A percentile compares a stretch with the other conserved stretches of the same genome.
phyloP scores from a whole-genome alignment of 2,329 filamentous ascomycete species.

The Talaromyces sp. region DNA sequence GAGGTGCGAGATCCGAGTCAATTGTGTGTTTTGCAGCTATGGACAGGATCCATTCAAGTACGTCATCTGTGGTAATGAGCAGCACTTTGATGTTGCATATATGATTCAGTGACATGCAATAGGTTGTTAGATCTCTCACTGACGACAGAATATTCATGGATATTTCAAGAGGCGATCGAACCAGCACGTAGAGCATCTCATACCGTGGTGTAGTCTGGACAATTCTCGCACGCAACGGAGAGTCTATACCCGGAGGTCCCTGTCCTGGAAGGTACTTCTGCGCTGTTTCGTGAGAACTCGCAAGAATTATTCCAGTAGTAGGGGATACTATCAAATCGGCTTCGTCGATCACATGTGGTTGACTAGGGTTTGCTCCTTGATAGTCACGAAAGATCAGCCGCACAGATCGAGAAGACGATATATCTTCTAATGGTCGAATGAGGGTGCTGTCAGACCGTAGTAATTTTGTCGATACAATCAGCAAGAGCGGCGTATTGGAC shows the following conservation, averaged over 20 bases:
- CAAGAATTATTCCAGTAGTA: constrained; percentile 65
- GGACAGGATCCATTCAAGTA: constrained; percentile 16
- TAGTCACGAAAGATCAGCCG: constrained; percentile 31
- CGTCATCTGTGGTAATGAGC: constrained; percentile 8
- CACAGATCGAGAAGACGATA: neutral
- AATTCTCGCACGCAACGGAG: constrained; percentile 58
- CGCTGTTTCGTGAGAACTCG: constrained; percentile 68
- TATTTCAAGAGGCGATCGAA: constrained; percentile 8
- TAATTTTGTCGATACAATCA: constrained; percentile 24
- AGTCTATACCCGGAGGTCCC: constrained; percentile 28
- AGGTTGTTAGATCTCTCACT: constrained; percentile 9
- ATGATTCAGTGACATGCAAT: constrained; percentile 7
- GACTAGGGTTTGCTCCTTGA: neutral
- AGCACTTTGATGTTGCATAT: constrained; percentile 13
- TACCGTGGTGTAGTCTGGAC: constrained; percentile 43
- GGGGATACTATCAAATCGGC: constrained; percentile 72
- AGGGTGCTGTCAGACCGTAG: constrained; percentile 29
- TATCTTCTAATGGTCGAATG: constrained; percentile 25
- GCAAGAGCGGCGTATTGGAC: neutral
- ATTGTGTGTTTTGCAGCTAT: constrained; percentile 18
- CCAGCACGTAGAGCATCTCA: constrained; percentile 17
- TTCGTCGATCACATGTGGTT: constrained; percentile 23
- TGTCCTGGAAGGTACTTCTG: constrained; percentile 68
- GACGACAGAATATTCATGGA: constrained; percentile 2
- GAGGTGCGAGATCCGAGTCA: neutral